A percentile compares a stretch with the other conserved stretches of the same genome.
Conservation (phyloP, 2,329 filamentous ascomycete genomes). For the Penicillium verrucosum region DNA sequence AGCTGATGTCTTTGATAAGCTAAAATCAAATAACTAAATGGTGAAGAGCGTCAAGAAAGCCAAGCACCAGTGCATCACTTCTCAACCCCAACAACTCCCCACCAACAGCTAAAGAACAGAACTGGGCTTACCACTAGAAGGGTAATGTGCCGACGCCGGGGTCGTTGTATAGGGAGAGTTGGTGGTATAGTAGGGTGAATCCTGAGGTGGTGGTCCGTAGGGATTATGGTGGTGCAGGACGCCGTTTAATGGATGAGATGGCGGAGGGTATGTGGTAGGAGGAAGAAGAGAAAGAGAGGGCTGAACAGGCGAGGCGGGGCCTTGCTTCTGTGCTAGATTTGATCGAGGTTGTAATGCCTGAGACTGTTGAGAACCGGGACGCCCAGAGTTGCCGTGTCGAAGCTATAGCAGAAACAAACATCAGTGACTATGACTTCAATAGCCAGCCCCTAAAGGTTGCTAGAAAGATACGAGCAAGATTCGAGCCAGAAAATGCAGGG, state of each 20-base stretch:
- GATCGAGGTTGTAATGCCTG: conserved; percentile 33
- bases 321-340: conserved; percentile 30
- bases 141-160: conserved; percentile 77
- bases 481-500: conserved; percentile 8
- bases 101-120: conserved; percentile 45
- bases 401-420: conserved; percentile 25
- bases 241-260: conserved; percentile 36
- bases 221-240: conserved; percentile 51
- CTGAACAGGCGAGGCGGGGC: conserved; percentile 62
- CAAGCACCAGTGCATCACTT: not conserved
- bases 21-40: conserved; percentile 31
- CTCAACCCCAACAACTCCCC: not conserved
- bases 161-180: conserved; percentile 81
- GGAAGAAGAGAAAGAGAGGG: conserved; percentile 41
- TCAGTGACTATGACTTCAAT: conserved; percentile 16
- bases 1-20: conserved; percentile 57
- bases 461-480: conserved; percentile 10
- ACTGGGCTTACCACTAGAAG: conserved; percentile 70
- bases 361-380: conserved; percentile 30
- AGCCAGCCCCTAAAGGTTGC: not conserved
- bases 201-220: conserved; percentile 65
- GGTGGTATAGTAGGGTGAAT: conserved; percentile 70
- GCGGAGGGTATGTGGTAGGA: conserved; percentile 31
- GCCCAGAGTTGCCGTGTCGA: conserved; percentile 31
- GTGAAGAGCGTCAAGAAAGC: not conserved